Evolutionary conservation across 768 basidiomycete species (phyloP).

Genomic region (Rhodotorula graminis): DNA sequence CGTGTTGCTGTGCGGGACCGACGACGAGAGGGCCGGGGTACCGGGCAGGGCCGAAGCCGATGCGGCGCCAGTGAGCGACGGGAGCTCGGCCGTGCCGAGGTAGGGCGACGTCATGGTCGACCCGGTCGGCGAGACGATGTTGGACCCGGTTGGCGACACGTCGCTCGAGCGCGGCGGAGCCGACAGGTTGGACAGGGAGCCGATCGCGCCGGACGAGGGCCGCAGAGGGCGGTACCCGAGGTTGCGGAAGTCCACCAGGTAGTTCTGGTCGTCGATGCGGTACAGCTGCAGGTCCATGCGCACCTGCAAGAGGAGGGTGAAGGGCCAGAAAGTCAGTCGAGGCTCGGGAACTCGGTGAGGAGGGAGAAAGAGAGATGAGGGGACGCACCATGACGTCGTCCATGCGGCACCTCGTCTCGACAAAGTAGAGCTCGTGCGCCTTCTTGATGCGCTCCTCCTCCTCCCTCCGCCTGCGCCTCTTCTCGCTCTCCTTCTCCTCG

Average conservation of each 20-base stretch:
- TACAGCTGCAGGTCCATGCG: constrained; percentile 97
- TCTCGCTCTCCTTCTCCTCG: constrained; percentile 45
- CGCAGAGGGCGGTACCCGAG: constrained; percentile 71
- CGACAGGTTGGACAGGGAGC: constrained; percentile 4
- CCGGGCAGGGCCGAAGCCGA: not conserved
- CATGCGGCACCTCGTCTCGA: constrained; percentile 85
- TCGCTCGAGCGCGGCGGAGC: constrained; percentile 14
- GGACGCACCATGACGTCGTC: constrained; percentile 76
- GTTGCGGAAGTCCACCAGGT: constrained; percentile 97
- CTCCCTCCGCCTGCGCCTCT: constrained; percentile 44
- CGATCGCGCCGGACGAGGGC: constrained; percentile 18
- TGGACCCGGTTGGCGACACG: constrained; percentile 15
- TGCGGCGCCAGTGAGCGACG: not conserved
- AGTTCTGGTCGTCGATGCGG: constrained; percentile 87
- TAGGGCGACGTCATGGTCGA: constrained; percentile 2
- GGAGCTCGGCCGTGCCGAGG: constrained; percentile 4
- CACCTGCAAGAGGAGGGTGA: constrained; percentile 54
- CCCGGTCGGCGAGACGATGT: constrained; percentile 10
- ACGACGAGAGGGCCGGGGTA: not conserved
- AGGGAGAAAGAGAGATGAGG: not conserved
- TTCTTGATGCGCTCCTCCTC: constrained; percentile 48
- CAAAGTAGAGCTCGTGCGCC: constrained; percentile 67
- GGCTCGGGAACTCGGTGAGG: not conserved
- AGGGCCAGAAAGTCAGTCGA: not conserved
- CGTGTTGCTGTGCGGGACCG: constrained; percentile 11